Conservation (phyloP, 164 flowering plant species). For the Echeveria elegans region DNA sequence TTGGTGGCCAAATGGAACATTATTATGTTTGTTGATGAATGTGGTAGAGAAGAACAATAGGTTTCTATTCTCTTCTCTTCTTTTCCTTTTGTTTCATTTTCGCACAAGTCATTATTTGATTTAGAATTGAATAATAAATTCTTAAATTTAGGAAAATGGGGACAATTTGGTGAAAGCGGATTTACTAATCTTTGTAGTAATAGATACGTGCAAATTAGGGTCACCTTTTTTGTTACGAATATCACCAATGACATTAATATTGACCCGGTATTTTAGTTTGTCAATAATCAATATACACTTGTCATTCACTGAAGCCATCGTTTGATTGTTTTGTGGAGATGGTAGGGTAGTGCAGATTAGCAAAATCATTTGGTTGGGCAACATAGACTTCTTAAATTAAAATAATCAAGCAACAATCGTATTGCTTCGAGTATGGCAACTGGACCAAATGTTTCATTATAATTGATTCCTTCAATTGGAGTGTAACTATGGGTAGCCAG, state of each 20-base stretch:
- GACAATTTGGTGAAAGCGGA: not conserved
- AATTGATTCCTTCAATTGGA: no score
- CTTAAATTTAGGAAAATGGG: not conserved
- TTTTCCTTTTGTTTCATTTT: not conserved
- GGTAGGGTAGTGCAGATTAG: no score
- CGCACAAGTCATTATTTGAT: not conserved
- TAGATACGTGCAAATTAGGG: constrained; percentile 1
- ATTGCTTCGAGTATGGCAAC: no score
- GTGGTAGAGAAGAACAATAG: not conserved
- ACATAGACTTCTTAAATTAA: no score
- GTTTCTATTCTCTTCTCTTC: not conserved
- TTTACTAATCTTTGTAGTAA: not conserved
- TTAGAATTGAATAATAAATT: not conserved
- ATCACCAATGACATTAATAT: not conserved
- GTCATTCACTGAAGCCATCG: no score
- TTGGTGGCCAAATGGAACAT: not conserved
- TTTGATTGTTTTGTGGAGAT: no score
- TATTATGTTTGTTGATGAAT: not conserved
- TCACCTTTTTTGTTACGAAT: not conserved
- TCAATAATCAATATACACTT: not conserved
- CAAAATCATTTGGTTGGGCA: no score
- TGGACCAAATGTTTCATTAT: no score
- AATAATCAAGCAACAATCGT: no score
- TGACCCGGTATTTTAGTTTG: not conserved
- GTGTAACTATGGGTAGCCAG: no score